These are phyloP conservation scores for Didymella pomorum DNA, from an alignment of 2,329 filamentous ascomycete species.

Conservation along the genomic window DNA sequence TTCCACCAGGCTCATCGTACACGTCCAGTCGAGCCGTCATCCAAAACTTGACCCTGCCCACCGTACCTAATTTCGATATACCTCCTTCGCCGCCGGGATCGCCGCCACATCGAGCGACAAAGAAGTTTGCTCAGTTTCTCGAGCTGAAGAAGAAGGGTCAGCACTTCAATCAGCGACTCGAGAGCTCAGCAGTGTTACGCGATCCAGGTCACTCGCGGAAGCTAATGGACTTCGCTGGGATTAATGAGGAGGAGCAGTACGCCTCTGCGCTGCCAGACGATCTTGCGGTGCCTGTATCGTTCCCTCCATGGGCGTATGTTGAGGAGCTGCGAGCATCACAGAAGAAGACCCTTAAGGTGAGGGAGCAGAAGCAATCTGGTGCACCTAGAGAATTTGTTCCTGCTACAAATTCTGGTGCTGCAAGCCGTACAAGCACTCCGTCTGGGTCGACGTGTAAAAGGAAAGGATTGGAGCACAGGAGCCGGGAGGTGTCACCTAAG, in stretches of 20 bases:
- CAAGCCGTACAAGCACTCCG: constrained; percentile 36
- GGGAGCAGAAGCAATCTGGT: constrained; percentile 42
- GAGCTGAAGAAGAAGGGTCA: constrained; percentile 77
- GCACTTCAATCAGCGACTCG: constrained; percentile 80
- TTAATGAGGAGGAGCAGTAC: constrained; percentile 68
- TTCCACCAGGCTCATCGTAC: constrained; percentile 67
- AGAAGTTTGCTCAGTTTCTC: constrained; percentile 77
- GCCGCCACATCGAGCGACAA: constrained; percentile 58
- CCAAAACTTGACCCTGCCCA: constrained; percentile 76
- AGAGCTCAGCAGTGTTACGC: constrained; percentile 70
- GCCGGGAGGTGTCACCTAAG: constrained; percentile 43
- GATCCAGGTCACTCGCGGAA: constrained; percentile 78
- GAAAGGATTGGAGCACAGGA: constrained; percentile 44
- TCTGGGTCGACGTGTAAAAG: constrained; percentile 36
- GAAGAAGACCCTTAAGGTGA: constrained; percentile 47
- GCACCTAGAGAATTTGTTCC: constrained; percentile 47
- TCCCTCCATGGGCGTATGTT: constrained; percentile 55
- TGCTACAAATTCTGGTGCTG: constrained; percentile 34
- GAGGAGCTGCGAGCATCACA: constrained; percentile 54
- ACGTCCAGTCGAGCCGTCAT: constrained; percentile 69
- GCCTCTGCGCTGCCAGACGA: constrained; percentile 62
- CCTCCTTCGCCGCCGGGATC: constrained; percentile 73
- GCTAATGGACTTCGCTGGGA: constrained; percentile 72
- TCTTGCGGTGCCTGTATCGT: constrained; percentile 51
- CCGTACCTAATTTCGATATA: constrained; percentile 75